These are phyloP conservation scores for Chaetomium strumarium DNA, from an alignment of 2,329 filamentous ascomycete genomes.

Conservation along the genomic window DNA sequence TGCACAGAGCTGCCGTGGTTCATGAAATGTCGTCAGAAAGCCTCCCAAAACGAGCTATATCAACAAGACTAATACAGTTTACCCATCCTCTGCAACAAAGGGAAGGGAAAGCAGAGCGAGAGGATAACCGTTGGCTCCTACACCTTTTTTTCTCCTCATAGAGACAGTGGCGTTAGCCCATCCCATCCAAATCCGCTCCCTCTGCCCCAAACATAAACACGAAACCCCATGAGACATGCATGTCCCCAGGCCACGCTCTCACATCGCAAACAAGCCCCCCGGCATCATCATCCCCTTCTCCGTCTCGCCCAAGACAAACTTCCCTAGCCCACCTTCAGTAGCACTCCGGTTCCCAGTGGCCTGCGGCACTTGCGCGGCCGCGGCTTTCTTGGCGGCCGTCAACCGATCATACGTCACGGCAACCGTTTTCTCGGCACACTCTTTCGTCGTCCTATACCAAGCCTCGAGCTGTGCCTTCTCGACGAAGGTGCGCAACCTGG, in stretches of 20 bases:
- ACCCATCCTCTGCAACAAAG: constrained; percentile 3
- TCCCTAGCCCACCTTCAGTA: not conserved
- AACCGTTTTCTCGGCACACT: constrained; percentile 27
- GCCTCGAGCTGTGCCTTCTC: constrained; percentile 62
- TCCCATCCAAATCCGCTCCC: no score
- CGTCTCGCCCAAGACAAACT: not conserved
- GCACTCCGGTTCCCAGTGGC: not conserved
- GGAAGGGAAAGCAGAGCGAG: not conserved
- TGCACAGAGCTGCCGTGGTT: not conserved
- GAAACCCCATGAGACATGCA: not conserved
- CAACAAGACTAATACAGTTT: constrained; percentile 9
- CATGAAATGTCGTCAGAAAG: constrained; percentile 1
- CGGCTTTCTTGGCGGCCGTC: constrained; percentile 8
- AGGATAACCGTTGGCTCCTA: not conserved
- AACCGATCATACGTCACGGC: constrained; percentile 19
- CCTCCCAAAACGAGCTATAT: not conserved
- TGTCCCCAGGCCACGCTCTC: not conserved
- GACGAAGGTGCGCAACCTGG: constrained; percentile 56
- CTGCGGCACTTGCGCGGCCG: not conserved
- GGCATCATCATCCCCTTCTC: constrained; percentile 2
- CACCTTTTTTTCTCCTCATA: no score
- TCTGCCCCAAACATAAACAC: not conserved
- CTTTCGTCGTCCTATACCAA: constrained; percentile 45
- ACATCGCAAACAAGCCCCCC: constrained; percentile 15
- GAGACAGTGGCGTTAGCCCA: no score